Base-by-base conservation (phyloP, 2,329 filamentous ascomycete species). In the Phialocephala subalpina region DNA sequence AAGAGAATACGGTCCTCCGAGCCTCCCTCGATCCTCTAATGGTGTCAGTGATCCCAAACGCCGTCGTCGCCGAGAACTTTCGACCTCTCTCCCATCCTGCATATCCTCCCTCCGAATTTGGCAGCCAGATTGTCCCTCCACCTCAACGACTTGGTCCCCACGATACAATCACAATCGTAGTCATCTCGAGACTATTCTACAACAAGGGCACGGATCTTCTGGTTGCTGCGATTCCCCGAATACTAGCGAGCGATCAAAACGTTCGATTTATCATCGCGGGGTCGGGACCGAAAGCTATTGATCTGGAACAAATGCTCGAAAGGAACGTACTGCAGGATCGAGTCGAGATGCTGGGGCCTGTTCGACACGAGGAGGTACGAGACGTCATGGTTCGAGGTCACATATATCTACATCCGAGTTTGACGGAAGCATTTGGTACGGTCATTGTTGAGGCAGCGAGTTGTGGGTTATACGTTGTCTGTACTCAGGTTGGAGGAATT, bases 161-260 rank as follows among this genome's bases (percentile, higher is more conserved):
- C 70, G 95, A 97, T 73, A 91, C 89, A 12, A 95, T 99, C 74
- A 97, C 94, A 8, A 97, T 99, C 65, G 93, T 99, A 1, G 95
- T 99, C 22, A 97, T 99, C 68, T 97, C 94, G 9, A 93, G 96
- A 22, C 88, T 99, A 1, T 99, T 98, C 80, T 98, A 98, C 80
- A 99, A 99, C 80, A 99, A 99, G 78, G 96, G 96, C 66, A 98
- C 93, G 1, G 97, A 99, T 77, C 87, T 99, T 0, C 86, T 99
- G n/a, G 97, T 97, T 27, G 96, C 95, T 12, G 93, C 94, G 3
- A 97, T 99, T 62, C 96, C 96, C 0, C 90, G 94, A 57, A 97
- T 99, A 61, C 86, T 98, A 33, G 91, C 93, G 58, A 88, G 90
- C 16, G 92, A 99, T 76, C 92, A 93, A 0, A 97, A 98, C 77